These are phyloP conservation scores for Micromonas pusilla DNA, from an alignment of 139 green algal genomes.

Conservation along the genomic window DNA sequence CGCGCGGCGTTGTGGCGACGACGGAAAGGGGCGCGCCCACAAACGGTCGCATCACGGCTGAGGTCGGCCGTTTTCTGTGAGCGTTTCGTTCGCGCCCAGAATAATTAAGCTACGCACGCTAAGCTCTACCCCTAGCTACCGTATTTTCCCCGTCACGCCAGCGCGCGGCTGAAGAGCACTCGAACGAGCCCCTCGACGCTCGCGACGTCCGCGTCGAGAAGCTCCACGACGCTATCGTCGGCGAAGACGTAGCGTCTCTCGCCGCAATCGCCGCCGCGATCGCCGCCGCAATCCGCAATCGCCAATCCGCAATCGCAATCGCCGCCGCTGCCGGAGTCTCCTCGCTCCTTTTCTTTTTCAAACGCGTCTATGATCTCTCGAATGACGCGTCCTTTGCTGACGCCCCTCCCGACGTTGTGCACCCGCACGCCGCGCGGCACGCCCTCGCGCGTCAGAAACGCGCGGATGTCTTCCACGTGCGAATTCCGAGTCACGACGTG, in stretches of 20 bases:
- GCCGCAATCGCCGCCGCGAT: too few species aligned
- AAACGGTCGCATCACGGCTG: too few species aligned
- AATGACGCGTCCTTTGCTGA: background rate
- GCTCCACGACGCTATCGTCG: background rate
- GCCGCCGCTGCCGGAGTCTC: too few species aligned
- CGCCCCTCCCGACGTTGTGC: background rate
- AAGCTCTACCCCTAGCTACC: too few species aligned
- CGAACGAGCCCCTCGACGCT: background rate
- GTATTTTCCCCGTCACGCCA: background rate
- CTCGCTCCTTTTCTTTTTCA: too few species aligned
- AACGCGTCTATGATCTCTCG: background rate
- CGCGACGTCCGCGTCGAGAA: background rate
- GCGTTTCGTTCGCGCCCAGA: too few species aligned
- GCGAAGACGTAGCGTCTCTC: background rate
- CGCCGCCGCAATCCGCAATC: background rate
- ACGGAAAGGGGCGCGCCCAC: too few species aligned
- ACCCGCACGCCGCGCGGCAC: background rate
- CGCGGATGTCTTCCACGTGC: background rate
- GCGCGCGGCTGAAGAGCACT: background rate
- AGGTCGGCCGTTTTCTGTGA: too few species aligned
- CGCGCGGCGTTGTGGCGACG: too few species aligned
- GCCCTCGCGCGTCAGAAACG: background rate
- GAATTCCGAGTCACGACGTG: constrained; percentile 14
- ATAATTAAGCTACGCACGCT: too few species aligned
- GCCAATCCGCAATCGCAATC: too few species aligned